Base-by-base conservation (phyloP, 1,284 basidiomycete species). In the Afroboletus lepidellus region DNA sequence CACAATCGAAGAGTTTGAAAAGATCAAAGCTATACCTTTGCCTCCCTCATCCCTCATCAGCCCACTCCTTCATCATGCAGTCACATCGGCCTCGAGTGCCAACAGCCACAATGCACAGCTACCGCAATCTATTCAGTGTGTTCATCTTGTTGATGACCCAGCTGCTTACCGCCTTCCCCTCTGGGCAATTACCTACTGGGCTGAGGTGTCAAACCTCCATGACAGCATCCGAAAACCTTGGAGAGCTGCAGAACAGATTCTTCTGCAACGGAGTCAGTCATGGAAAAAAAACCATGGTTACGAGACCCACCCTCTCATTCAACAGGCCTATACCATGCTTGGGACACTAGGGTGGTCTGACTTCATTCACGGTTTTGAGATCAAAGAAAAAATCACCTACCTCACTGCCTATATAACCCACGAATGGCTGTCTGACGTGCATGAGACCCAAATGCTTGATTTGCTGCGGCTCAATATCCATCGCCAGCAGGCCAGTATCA, bases 381-480 rank as follows among this genome's bases (percentile, higher is more conserved):
- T 4, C 6, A 4, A 23, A 3, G 38, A 41, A 25, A 8, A 8
- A 29, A 18, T 41, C n/a, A 18, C 16, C 8, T 33, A 42, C 41
- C 48, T 49, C n/a, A 24, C 34, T 11, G 48, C 41, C 2, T 50
- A 50, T 8, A 24, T 48, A 20, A 48, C 46, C 5, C 27, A 23
- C 0, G 48, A 50, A n/a, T 50, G 48, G 48, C 11, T 44, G 21
- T 50, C 48, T 3, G 48, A 50, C 13, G 11, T 30, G 1, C 41
- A 50, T 24, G 41, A 43, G 24, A n/a, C 16, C 0, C 48, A 50
- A 9, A 50, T 50, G 48, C 23, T 44, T 1, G 25, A 44, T 1
- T 18, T 50, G 15, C 25, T 50, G 6, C 9, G 24, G 16, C 43
- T 2, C 15, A 21, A 24, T 30, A 30, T 50, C 18, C 34, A 44